Percentiles rank a stretch among this genome's conserved stretches.
Evolutionary conservation across 345 rosid species (phyloP).

Genomic region (Trapa bicornis): DNA sequence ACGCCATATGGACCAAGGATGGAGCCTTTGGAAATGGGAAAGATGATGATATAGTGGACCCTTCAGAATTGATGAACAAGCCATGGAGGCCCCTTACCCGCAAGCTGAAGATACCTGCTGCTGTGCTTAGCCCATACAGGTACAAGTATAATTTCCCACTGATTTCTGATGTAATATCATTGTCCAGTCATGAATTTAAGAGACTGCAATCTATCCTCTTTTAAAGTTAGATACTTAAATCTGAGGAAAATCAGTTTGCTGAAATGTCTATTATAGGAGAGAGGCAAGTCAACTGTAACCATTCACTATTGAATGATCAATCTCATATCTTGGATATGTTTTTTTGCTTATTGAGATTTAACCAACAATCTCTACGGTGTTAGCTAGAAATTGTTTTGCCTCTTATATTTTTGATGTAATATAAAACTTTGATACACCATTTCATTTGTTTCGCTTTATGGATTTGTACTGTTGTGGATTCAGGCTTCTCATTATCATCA

Average conservation of each 20-base stretch:
- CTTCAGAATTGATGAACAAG: conserved; percentile 65
- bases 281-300: background rate
- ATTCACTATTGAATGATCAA: background rate
- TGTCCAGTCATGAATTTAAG: background rate
- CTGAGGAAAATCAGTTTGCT: no score
- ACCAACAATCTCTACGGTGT: background rate
- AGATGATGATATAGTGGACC: conserved; percentile 49
- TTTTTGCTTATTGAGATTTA: background rate
- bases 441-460: background rate
- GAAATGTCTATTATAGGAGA: background rate
- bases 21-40: conserved; percentile 52
- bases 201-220: background rate
- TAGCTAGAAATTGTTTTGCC: background rate
- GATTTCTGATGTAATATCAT: background rate
- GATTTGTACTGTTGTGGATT: background rate
- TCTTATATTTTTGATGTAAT: background rate
- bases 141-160: conserved; percentile 13
- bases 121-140: conserved; percentile 88
- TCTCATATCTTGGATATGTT: background rate
- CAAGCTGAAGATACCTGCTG: conserved; percentile 90
- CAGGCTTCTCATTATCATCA: conserved; percentile 77
- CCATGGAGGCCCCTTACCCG: conserved; percentile 97
- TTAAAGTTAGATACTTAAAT: background rate
- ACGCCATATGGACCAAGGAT: conserved; percentile 92
- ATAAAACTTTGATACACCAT: no score